These are phyloP conservation scores for Russula sp. DNA, from an alignment of 768 basidiomycete species.

Conservation along the genomic window DNA sequence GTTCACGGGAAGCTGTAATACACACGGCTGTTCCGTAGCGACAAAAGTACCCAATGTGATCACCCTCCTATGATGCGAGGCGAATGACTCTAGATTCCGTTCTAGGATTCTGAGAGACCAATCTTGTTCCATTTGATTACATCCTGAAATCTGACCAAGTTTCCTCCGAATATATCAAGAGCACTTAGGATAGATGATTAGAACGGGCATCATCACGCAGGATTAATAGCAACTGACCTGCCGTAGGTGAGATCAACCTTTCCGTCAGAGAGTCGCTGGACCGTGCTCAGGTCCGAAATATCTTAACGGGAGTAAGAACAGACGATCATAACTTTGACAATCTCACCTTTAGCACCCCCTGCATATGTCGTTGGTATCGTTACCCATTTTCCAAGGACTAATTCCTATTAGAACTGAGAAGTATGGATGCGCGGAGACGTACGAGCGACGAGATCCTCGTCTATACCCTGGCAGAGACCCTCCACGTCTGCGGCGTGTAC, in stretches of 20 bases:
- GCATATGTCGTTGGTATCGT: conserved; percentile 93
- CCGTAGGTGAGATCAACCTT: conserved; percentile 85
- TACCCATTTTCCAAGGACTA: conserved; percentile 90
- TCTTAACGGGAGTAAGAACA: conserved; percentile 39
- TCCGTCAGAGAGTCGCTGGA: conserved; percentile 73
- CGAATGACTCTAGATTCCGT: conserved; percentile 32
- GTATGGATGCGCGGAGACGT: conserved; percentile 1
- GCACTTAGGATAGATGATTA: conserved; percentile 33
- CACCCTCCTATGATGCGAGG: conserved; percentile 50
- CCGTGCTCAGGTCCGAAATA: conserved; percentile 72
- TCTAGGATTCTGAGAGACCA: conserved; percentile 1
- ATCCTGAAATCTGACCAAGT: conserved; percentile 54
- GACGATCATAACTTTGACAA: not conserved
- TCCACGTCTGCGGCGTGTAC: conserved; percentile 99
- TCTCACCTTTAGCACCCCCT: conserved; percentile 82
- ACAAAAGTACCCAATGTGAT: conserved; percentile 54
- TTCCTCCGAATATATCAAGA: conserved; percentile 68
- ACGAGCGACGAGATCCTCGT: conserved; percentile 81
- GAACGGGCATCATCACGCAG: not conserved
- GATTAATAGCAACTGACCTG: conserved; percentile 41
- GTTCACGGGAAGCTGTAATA: not conserved
- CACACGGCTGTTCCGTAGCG: conserved; percentile 8
- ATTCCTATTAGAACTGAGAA: conserved; percentile 18
- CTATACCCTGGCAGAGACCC: conserved; percentile 94
- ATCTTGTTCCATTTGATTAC: conserved; percentile 33